Base-by-base conservation (phyloP, 352 stramenopile species). In the Globisporangium rhizosaccharum region DNA sequence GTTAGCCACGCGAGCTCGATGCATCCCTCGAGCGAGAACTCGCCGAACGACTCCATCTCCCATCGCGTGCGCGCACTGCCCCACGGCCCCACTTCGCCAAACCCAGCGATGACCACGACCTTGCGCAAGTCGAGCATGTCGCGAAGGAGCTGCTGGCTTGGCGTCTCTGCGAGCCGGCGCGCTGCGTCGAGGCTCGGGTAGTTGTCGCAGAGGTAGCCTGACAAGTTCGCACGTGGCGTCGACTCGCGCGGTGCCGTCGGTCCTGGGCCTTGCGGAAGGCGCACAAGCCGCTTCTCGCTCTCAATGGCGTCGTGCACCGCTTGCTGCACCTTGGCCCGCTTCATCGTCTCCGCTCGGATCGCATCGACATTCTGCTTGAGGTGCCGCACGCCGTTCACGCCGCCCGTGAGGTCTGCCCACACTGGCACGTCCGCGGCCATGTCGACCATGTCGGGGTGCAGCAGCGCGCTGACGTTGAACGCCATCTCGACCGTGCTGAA, bases 11-110 rank as follows among this genome's bases (percentile, higher is more conserved):
- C 87, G 11, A 96, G 53, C 58, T 96, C 87, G 52, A 96, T 90
- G 59, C 82, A 89, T 20, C 87, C 87, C 82, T 96, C 86, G 15
- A 96, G 62, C 28, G 87, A 96, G 62, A 96, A 94, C 62, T 93
- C 76, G 48, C 87, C 87, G 66, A 78, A 95, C 53, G 82, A 91
- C 64, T 96, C 87, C 82, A 96, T 96, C 70, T 96, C 87, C 87
- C 87, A 96, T 8, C 84, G 82, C 26, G 86, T 94, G 26, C 86
- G 86, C 17, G 85, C 74, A 57, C 88, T 95, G 30, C 87, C 87
- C 76, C 79, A 96, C 46, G 87, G 87, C 47, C 87, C 83, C 20
- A 96, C 82, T 67, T 96, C 87, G 39, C 87, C 87, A 56, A 90
- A 96, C 46, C 87, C 87, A 36, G 78, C 75, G n/a, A 95, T 74